A percentile compares a stretch with the other conserved stretches of the same genome.
phyloP scores from a whole-genome alignment of 1,284 basidiomycete genomes.

The Anthracocystis walkeri region DNA sequence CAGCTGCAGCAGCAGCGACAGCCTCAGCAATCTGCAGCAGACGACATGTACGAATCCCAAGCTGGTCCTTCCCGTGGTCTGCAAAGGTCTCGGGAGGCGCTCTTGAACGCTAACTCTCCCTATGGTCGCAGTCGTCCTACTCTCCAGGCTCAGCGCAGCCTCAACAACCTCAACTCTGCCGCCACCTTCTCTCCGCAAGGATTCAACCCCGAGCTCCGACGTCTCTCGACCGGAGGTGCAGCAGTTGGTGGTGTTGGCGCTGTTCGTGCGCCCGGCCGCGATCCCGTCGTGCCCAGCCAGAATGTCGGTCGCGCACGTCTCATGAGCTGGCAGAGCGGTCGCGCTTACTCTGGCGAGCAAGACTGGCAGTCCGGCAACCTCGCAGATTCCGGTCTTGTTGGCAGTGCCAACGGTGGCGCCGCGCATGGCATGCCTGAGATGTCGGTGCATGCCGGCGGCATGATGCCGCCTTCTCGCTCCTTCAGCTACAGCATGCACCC shows the following conservation, averaged over 20 bases:
- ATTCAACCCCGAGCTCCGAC: constrained; percentile 32
- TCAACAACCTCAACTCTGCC: constrained; percentile 17
- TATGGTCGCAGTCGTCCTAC: constrained; percentile 25
- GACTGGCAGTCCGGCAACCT: constrained; percentile 32
- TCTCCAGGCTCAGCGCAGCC: constrained; percentile 24
- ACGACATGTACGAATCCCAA: constrained; percentile 41
- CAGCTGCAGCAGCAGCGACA: constrained; percentile 27
- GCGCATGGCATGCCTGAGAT: constrained; percentile 16
- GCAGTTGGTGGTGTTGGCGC: constrained; percentile 5
- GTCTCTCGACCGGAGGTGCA: constrained; percentile 28
- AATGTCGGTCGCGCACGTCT: constrained; percentile 39
- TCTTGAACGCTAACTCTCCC: constrained; percentile 29
- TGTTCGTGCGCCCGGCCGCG: constrained; percentile 24
- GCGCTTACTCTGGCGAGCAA: constrained; percentile 19
- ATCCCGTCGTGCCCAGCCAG: constrained; percentile 44
- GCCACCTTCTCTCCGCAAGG: constrained; percentile 31
- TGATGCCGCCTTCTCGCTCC: constrained; percentile 42
- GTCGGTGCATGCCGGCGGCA: constrained; percentile 27
- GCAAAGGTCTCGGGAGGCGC: constrained; percentile 27
- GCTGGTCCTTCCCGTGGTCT: constrained; percentile 44
- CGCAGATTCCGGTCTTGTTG: constrained; percentile 14
- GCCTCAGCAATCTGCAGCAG: constrained; percentile 7
- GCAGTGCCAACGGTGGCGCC: neutral
- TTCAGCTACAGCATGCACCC: constrained; percentile 32
- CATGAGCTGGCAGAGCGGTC: constrained; percentile 49